These are phyloP conservation scores for Nannochloris sp. DNA, from an alignment of 139 green algal species.

Conservation along the genomic window DNA sequence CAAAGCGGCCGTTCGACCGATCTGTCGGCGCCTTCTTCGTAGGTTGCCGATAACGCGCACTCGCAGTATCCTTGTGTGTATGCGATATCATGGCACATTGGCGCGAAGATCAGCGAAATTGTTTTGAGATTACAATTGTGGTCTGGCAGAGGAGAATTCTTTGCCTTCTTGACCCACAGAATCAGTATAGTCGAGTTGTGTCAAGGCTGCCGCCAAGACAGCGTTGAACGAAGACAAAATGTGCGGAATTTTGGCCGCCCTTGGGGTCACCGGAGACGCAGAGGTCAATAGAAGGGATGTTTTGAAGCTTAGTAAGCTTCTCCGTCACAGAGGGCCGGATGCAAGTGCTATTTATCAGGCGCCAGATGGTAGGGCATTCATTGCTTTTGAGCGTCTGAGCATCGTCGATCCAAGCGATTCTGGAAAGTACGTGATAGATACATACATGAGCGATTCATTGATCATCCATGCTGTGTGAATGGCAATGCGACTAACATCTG, in stretches of 20 bases:
- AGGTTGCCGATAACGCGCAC: no score
- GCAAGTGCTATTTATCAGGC: constrained; percentile 35
- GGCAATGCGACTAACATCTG: neutral
- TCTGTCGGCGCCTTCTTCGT: no score
- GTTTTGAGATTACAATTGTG: no score
- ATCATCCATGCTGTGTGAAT: neutral
- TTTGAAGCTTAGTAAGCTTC: constrained; percentile 29
- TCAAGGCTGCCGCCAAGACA: neutral
- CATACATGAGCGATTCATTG: neutral
- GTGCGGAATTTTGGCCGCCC: constrained; percentile 56
- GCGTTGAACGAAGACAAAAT: constrained; percentile 27
- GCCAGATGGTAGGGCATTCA: constrained; percentile 27
- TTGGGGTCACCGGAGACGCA: constrained; percentile 33
- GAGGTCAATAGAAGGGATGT: constrained; percentile 41
- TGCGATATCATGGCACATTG: no score
- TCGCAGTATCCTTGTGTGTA: no score
- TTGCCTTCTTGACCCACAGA: no score
- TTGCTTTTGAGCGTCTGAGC: constrained; percentile 54
- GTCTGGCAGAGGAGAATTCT: no score
- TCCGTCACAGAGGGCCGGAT: constrained; percentile 48
- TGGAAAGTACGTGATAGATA: constrained; percentile 30
- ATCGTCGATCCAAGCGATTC: constrained; percentile 53
- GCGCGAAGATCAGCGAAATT: no score
- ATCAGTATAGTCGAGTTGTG: no score
- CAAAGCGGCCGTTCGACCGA: no score